Evolutionary conservation across 345 rosid genomes (phyloP), one percentile per base, ranked within the genome.

Genomic region (Syzygium aromaticum): DNA sequence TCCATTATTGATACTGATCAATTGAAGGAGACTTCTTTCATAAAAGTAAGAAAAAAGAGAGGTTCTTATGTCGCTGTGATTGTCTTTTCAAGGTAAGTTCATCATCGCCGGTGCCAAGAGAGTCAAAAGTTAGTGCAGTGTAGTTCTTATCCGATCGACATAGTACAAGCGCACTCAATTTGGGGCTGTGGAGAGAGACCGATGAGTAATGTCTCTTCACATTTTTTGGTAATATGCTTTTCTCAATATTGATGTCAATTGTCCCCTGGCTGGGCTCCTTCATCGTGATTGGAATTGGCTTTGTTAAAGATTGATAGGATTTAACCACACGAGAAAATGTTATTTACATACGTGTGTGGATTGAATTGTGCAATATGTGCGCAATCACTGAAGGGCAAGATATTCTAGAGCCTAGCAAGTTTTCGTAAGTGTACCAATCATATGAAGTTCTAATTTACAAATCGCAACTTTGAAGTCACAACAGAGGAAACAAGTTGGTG

Each of bases 1-100:
- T n/a, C 19, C 28, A 61, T 12, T 6, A n/a, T 0, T 0, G 0
- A 61, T 0, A n/a, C 17, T 0, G 33, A 13, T n/a, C 1, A n/a
- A 61, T 61, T 0, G 33, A 61, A 61, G n/a, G 73, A 61, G 73
- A 61, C 2, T n/a, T 61, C n/a, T 61, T 6, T n/a, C 2, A 1
- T 7, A n/a, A n/a, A 61, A 59, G 3, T 61, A 61, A n/a, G 33
- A n/a, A 61, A n/a, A 59, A n/a, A 61, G 28, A 13, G 1, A 61
- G 8, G 73, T 6, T 13, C 73, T 13, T 15, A 6, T 61, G 33
- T 61, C 17, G 12, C n/a, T 3, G 73, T n/a, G 1, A 61, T n/a
- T 3, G 73, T n/a, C 33, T 1, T 61, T 61, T 61, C 19, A n/a
- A 61, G 73, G 73, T 13, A n/a, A 61, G 16, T 61, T 61, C 73